These are phyloP conservation scores for Trichosanthes truncata DNA, from an alignment of 306 rosid genomes.

Conservation along the genomic window DNA sequence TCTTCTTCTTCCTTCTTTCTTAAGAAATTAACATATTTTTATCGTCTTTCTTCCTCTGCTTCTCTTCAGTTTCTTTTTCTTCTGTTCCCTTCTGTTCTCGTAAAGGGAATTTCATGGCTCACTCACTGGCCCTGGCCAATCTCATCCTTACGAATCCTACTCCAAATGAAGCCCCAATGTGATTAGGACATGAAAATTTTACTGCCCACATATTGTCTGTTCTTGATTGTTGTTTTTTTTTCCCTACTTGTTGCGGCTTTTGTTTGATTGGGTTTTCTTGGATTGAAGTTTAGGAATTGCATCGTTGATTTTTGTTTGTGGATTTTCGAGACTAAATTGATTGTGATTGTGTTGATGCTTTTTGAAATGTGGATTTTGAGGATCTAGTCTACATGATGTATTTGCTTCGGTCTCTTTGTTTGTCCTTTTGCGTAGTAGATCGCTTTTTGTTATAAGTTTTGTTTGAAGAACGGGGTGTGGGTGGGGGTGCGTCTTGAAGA, in stretches of 20 bases:
- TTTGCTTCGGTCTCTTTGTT: background rate
- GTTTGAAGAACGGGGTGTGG: too few species aligned
- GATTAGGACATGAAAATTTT: too few species aligned
- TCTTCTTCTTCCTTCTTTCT: conserved; percentile 29
- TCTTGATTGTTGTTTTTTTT: background rate
- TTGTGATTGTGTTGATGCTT: background rate
- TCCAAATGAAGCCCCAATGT: conserved; percentile 48
- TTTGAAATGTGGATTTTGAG: background rate
- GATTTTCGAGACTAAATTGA: background rate
- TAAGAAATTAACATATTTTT: conserved; percentile 14
- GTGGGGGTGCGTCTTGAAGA: too few species aligned
- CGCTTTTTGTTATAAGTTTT: background rate
- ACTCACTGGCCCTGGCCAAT: conserved; percentile 53
- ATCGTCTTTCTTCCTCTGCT: conserved; percentile 15
- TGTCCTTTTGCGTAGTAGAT: background rate
- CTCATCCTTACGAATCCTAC: conserved; percentile 86
- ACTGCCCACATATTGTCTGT: background rate
- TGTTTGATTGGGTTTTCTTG: background rate
- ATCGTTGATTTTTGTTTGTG: background rate
- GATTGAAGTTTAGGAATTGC: background rate
- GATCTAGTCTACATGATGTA: background rate
- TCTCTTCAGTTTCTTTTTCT: conserved; percentile 24
- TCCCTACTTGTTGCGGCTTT: background rate
- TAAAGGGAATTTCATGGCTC: conserved; percentile 57
- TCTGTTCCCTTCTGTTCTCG: conserved; percentile 25